Percentiles rank a stretch among this genome's conserved stretches.
Evolutionary conservation across 331 rosid species (phyloP).

Genomic region (Arachis monticola): DNA sequence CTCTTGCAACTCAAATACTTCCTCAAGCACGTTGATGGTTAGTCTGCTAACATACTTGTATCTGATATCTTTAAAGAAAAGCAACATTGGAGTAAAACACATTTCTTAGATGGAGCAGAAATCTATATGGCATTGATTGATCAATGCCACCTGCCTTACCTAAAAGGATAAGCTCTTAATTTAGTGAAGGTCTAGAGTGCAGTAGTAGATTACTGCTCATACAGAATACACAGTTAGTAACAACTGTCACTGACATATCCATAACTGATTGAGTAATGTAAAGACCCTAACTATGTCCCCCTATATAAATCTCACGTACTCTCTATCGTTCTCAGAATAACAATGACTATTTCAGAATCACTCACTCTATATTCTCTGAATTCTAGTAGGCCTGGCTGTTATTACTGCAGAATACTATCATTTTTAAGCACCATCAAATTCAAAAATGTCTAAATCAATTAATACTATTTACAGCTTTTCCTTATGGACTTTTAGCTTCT

Average conservation of each 20-base stretch:
- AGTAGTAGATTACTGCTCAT: too few species aligned
- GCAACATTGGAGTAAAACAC: conserved; percentile 34
- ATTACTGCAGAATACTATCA: not conserved
- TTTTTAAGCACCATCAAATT: conserved; percentile 23
- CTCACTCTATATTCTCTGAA: too few species aligned
- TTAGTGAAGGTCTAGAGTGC: too few species aligned
- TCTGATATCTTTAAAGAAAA: conserved; percentile 67
- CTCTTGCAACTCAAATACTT: conserved; percentile 84
- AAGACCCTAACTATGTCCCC: too few species aligned
- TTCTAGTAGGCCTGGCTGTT: conserved; percentile 5
- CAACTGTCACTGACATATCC: too few species aligned
- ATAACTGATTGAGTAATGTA: too few species aligned
- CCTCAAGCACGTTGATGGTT: conserved; percentile 85
- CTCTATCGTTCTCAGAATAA: too few species aligned
- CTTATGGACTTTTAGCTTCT: conserved; percentile 13
- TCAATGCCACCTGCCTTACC: not conserved
- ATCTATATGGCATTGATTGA: not conserved
- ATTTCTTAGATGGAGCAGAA: conserved; percentile 7
- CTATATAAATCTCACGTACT: too few species aligned
- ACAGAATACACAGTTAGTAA: too few species aligned
- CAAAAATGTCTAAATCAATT: conserved; percentile 22
- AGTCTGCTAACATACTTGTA: conserved; percentile 89
- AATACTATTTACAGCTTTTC: not conserved
- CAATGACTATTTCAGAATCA: too few species aligned
- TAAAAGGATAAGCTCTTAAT: not conserved